A percentile compares a stretch with the other conserved stretches of the same genome.
Evolutionary conservation across 805 yeast genomes (phyloP).

Genomic region (Lachancea waltii): DNA sequence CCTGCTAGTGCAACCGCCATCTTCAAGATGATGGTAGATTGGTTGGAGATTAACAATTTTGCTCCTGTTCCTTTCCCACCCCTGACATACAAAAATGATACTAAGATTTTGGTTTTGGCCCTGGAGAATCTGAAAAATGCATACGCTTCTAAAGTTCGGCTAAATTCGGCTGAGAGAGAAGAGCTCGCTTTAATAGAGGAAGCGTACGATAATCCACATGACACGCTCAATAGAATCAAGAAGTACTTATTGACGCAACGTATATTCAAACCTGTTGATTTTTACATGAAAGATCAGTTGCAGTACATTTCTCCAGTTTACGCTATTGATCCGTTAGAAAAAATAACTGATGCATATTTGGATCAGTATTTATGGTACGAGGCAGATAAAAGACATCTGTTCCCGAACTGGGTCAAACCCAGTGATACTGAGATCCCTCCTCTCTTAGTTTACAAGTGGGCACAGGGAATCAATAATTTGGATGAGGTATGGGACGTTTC

Average conservation of each 20-base stretch:
- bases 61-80: conserved; percentile 94
- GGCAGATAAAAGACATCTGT: conserved; percentile 75
- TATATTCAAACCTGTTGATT: conserved; percentile 79
- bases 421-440: conserved; percentile 93
- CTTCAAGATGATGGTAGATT: conserved; percentile 80
- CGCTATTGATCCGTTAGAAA: conserved; percentile 84
- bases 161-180: conserved; percentile 84
- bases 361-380: conserved; percentile 97
- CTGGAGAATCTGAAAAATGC: conserved; percentile 80
- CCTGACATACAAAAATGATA: conserved; percentile 83
- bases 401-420: conserved; percentile 97
- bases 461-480: conserved; percentile 80
- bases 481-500: conserved; percentile 71
- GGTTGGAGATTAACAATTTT: conserved; percentile 82
- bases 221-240: conserved; percentile 78
- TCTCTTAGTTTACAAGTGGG: conserved; percentile 84
- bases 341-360: conserved; percentile 90
- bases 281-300: conserved; percentile 89
- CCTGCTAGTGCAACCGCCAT: conserved; percentile 86
- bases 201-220: conserved; percentile 96
- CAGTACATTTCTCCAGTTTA: conserved; percentile 81
- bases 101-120: conserved; percentile 82
- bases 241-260: conserved; percentile 78
- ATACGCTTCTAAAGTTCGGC: conserved; percentile 64
- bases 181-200: conserved; percentile 90